These are phyloP conservation scores for Hypoxylon sp. DNA, from an alignment of 2,329 filamentous ascomycete genomes.

Conservation along the genomic window DNA sequence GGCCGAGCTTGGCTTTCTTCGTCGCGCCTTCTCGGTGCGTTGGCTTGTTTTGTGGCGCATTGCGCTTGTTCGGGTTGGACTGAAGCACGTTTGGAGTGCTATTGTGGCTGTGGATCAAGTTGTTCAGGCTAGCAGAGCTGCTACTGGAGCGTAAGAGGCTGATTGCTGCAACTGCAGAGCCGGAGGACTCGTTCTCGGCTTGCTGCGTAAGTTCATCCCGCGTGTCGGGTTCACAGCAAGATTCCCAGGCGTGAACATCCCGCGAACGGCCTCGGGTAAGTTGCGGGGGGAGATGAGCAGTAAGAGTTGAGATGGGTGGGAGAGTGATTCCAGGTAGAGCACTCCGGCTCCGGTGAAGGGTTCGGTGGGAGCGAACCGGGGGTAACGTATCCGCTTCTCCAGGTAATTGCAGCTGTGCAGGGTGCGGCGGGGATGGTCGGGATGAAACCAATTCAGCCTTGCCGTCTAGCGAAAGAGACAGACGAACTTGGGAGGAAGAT, in stretches of 20 bases:
- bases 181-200: slow-evolving; percentile 83
- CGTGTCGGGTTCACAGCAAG: slow-evolving; percentile 85
- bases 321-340: slow-evolving; percentile 72
- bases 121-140: slow-evolving; percentile 62
- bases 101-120: slow-evolving; percentile 56
- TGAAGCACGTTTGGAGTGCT: slow-evolving; percentile 59
- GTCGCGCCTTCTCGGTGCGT: slow-evolving; percentile 50
- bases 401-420: slow-evolving; percentile 65
- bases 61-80: slow-evolving; percentile 75
- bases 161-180: slow-evolving; percentile 85
- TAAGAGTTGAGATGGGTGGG: slow-evolving; percentile 69
- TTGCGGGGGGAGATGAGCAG: slow-evolving; percentile 67
- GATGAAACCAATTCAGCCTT: slow-evolving; percentile 88
- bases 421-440: slow-evolving; percentile 78
- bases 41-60: slow-evolving; percentile 62
- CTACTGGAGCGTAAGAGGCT: slow-evolving; percentile 82
- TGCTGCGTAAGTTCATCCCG: slow-evolving; percentile 85
- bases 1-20: slow-evolving; percentile 75
- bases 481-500: slow-evolving; percentile 73
- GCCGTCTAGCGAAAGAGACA: slow-evolving; percentile 89
- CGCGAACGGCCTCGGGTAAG: slow-evolving; percentile 81
- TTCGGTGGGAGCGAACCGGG: slow-evolving; percentile 64
- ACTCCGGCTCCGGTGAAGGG: slow-evolving; percentile 79
- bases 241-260: slow-evolving; percentile 92
- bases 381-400: slow-evolving; percentile 63